These are phyloP conservation scores for Striga hermonthica DNA, from an alignment of 305 asterid species.

Conservation along the genomic window DNA sequence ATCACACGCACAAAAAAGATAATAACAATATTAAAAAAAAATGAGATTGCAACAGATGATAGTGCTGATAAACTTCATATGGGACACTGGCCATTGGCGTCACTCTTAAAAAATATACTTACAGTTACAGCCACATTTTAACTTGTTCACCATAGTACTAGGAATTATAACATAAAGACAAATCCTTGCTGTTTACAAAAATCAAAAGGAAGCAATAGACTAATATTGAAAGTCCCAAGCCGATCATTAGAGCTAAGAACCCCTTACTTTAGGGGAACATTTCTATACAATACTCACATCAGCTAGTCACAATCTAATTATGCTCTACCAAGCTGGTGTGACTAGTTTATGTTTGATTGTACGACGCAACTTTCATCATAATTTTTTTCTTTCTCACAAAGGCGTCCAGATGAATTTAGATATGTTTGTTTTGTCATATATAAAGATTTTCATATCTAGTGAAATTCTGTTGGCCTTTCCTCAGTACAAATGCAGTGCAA, in stretches of 20 bases:
- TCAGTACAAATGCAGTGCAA: slow-evolving; percentile 7
- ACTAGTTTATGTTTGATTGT: not conserved
- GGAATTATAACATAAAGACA: not conserved
- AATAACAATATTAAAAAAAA: not conserved
- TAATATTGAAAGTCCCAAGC: not conserved
- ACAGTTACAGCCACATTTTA: not conserved
- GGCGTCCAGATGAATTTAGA: not conserved
- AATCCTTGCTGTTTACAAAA: not conserved
- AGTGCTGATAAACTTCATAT: slow-evolving; percentile 14
- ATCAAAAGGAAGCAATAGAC: not conserved
- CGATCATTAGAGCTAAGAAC: not conserved
- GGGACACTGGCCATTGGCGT: not conserved
- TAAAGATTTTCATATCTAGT: no score
- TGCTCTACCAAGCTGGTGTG: slow-evolving; percentile 9
- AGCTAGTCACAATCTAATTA: slow-evolving; percentile 3
- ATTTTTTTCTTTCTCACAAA: not conserved
- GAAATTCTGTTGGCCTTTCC: not conserved
- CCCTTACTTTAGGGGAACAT: slow-evolving; percentile 1
- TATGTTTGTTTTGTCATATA: slow-evolving; percentile 5
- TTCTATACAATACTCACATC: slow-evolving; percentile 1
- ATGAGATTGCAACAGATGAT: slow-evolving; percentile 3
- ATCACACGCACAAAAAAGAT: not conserved
- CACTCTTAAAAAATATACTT: not conserved
- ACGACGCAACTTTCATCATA: not conserved
- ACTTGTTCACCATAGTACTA: not conserved